Evolutionary conservation across 2,329 filamentous ascomycete species (phyloP), one percentile per base, ranked within the genome.

Genomic region (Pseudogymnoascus sp.): DNA sequence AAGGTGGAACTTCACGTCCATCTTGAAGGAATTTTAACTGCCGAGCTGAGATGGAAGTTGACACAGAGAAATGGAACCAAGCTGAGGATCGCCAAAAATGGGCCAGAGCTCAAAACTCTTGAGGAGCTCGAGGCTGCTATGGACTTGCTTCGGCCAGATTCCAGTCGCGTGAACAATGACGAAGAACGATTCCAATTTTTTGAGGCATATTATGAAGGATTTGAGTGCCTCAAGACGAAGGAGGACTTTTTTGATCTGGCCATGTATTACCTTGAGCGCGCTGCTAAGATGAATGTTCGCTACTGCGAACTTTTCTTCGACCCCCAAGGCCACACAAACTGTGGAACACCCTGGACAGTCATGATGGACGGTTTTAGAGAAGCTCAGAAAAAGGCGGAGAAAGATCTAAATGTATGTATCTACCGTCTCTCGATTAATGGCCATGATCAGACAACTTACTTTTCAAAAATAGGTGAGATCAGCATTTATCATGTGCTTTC

Each of bases 1-100:
- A 92, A 92, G 78, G 88, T 87, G 75, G 89, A 93, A 74, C 88
- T 92, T 71, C 89, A 93, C 75, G 82, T 92, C 64, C 89, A 93
- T 72, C 80, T 93, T 19, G 89, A 92, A 75, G 89, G 89, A 63
- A 87, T 87, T 7, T 80, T 93, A 38, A 84, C 85, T 35, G 88
- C 89, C 1, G 77, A 80, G 62, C 78, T 91, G 33, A 83, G 91
- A 67, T 92, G 91, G 77, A 71, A 78, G 29, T 83, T 93, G 6
- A 86, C 88, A 5, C 72, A 77, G 37, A 83, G 84, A 70, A 90
- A 93, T 78, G 76, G 76, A 63, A 82, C 91, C 69, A 42, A 77
- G 1, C 79, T 91, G 3, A 83, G 84, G 2, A 29, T 50, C n/a
- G 44, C 44, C 7, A 50, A 50, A 50, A 50, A 50, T 50, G 44